Percentiles rank a stretch among this genome's conserved stretches.
Conservation (phyloP, 768 basidiomycete species). For the Leccinellum albellum region DNA sequence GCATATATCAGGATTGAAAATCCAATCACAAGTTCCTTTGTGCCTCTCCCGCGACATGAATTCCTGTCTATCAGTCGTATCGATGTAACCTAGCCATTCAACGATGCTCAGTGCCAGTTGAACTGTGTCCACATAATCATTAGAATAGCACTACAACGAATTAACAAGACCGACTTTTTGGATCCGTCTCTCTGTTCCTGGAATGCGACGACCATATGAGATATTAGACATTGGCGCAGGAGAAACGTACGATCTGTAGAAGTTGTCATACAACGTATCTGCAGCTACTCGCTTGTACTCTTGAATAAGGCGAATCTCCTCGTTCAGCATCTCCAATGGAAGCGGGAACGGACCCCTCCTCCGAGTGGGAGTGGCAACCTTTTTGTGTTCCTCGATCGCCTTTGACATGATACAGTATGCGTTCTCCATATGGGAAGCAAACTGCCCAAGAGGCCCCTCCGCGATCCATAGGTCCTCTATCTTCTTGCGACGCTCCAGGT, state of each 20-base stretch:
- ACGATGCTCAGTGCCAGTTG: conserved; percentile 21
- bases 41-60: conserved; percentile 24
- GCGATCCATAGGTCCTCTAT: conserved; percentile 18
- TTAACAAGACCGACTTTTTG: conserved; percentile 17
- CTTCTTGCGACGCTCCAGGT: conserved; percentile 18
- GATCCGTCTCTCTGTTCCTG: conserved; percentile 19
- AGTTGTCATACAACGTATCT: conserved; percentile 16
- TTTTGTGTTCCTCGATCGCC: conserved; percentile 21
- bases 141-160: background rate
- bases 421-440: conserved; percentile 21
- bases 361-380: conserved; percentile 6
- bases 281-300: conserved; percentile 17
- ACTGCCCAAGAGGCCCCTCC: conserved; percentile 14
- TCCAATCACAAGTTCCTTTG: conserved; percentile 24
- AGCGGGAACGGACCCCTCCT: conserved; percentile 23
- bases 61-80: conserved; percentile 22
- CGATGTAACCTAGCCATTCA: conserved; percentile 23
- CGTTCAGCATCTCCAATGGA: conserved; percentile 19
- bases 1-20: conserved; percentile 19
- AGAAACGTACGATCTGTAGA: conserved; percentile 17
- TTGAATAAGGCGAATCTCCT: conserved; percentile 21
- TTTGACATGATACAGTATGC: conserved; percentile 15
- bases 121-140: conserved; percentile 10
- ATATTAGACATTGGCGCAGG: too few species aligned
- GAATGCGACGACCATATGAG: background rate